Evolutionary conservation across 805 yeast species (phyloP), one percentile per base, ranked within the genome.

Genomic region (Saturnispora halmiae): DNA sequence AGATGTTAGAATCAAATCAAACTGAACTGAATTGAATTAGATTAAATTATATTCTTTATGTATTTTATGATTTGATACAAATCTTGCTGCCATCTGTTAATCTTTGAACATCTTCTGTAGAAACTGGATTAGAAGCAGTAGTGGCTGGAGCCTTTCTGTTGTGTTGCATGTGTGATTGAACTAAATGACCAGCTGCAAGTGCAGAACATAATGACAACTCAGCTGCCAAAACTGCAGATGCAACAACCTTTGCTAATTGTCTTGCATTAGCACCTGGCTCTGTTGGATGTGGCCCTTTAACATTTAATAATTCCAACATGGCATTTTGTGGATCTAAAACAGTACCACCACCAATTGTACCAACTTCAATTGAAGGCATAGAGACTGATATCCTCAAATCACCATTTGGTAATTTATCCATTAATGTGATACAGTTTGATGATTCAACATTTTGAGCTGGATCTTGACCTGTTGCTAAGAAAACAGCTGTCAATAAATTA

Each of bases 401-500:
- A 11, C 96, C 98, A 31, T 72, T 69, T 33, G 61, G 55, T 37
- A 70, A 70, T 59, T 83, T 86, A 54, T 80, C 79, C 94, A 92
- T 88, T 51, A 92, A 70, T 1, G 99, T 92, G 45, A 92, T 90
- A 79, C 99, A 92, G 65, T 88, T 90, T 25, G 96, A 86, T 46
- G 94, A 80, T 67, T 90, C 99, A 40, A 92, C 96, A 57, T 92
- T 92, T 67, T 92, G 98, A 2, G 98, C 98, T n/a, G 99, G 98
- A 64, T 92, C 99, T 69, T 92, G 99, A 43, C 99, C 99, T 44
- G 95, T 76, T 4, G 99, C 99, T 49, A 92, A 66, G 60, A 66
- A 92, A 20, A 92, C 80, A 9, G 98, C 97, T 27, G 98, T 94
- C 27, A 92, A 90, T 51, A 92, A 65, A 61, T 92, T 92, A 36